Base-by-base conservation (phyloP, 257 asterid genomes). In the Nicotiana noctiflora region DNA sequence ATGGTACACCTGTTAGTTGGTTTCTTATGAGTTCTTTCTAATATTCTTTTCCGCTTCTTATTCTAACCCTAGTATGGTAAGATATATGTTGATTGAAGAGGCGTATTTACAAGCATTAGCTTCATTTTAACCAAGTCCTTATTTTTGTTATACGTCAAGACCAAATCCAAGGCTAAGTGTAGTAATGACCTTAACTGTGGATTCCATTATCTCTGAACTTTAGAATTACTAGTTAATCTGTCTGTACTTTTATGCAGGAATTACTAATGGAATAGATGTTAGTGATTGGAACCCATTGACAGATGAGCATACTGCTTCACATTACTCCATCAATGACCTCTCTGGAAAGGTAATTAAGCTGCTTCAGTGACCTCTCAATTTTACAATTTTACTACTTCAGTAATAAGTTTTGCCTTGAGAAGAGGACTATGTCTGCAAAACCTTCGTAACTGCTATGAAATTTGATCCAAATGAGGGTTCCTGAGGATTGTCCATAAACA, bases 261-360 rank as follows among this genome's bases (percentile, higher is more conserved):
- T 96, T 65, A 91, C 98, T 25, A 96, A 96, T 81, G 99, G 99
- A 46, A 88, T 96, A 53, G 99, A 96, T 84, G 61, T 40, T 40
- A 83, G 84, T 75, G 99, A 96, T 63, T 96, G 99, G 99, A 85
- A 88, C 85, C 98, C 99, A 23, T 89, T 92, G 60, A 84, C 87
- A 1, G 99, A 96, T 79, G 80, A 68, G 85, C 96, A 88, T 83
- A 88, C 94, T 79, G 57, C 91, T 81, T 89, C 88, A 17, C 83
- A 74, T 66, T 96, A 96, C 90, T 89, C 99, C 18, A 61, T 88
- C 51, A 70, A 90, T 56, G 97, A 91, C 90, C 93, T 94, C 57
- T 90, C 97, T 4, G 98, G 98, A 84, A 96, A 96, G 99, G 99
- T 96, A 67, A 67, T 70, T 68, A 75, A 63, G 29, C 86, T 84